These are phyloP conservation scores for Sarocladiaceae sp. DNA, from an alignment of 2,329 filamentous ascomycete species.

Conservation along the genomic window DNA sequence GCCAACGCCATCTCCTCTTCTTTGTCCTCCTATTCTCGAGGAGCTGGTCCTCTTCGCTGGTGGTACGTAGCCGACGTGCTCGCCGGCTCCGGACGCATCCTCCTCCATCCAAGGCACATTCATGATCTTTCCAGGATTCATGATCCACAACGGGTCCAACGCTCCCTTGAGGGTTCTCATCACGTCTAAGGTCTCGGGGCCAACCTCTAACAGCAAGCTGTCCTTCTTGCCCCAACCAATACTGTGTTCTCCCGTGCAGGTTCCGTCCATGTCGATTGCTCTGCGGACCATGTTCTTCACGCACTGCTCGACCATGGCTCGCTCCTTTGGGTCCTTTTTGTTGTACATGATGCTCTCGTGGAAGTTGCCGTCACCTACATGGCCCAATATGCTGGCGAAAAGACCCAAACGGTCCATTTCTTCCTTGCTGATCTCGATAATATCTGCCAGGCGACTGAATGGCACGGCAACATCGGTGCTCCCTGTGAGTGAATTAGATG, in stretches of 20 bases:
- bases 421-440: conserved; percentile 79
- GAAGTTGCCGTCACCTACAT: conserved; percentile 93
- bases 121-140: conserved; percentile 93
- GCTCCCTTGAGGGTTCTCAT: conserved; percentile 83
- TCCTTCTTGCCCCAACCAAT: conserved; percentile 85
- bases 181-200: conserved; percentile 72
- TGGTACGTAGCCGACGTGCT: conserved; percentile 3
- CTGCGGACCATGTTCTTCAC: conserved; percentile 87
- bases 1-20: background rate
- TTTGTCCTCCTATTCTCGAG: conserved; percentile 11
- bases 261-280: conserved; percentile 92
- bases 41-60: conserved; percentile 15
- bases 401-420: conserved; percentile 82
- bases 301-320: conserved; percentile 70
- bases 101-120: conserved; percentile 48
- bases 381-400: conserved; percentile 83
- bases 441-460: conserved; percentile 68
- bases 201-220: conserved; percentile 73
- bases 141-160: conserved; percentile 79
- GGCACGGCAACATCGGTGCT: conserved; percentile 83
- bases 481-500: conserved; percentile 37
- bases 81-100: conserved; percentile 14
- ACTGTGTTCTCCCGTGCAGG: conserved; percentile 85
- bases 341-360: conserved; percentile 91
- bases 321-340: conserved; percentile 62